These are phyloP conservation scores for Neurospora sp. DNA, from an alignment of 495 filamentous ascomycete genomes.

Conservation along the genomic window DNA sequence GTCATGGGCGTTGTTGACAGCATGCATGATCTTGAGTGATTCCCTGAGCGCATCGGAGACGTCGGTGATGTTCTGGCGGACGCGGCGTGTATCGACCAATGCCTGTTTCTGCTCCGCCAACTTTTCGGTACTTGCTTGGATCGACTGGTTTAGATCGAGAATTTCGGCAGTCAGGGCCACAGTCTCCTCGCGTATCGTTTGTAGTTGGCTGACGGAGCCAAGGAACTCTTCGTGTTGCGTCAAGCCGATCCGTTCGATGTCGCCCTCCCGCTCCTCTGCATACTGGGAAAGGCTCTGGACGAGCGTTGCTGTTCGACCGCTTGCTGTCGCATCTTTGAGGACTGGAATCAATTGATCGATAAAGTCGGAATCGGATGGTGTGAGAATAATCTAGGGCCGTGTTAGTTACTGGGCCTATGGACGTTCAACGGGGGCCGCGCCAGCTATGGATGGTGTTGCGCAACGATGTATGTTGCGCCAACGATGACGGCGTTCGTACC, in stretches of 20 bases:
- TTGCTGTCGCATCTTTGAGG: constrained; percentile 75
- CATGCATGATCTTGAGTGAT: constrained; percentile 81
- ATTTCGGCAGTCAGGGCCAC: constrained; percentile 85
- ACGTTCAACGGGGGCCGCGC: background rate
- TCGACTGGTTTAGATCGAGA: constrained; percentile 81
- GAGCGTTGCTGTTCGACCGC: constrained; percentile 63
- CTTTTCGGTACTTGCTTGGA: constrained; percentile 90
- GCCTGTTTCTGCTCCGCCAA: constrained; percentile 90
- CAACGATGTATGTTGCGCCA: background rate
- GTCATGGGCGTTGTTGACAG: constrained; percentile 92
- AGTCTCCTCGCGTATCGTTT: constrained; percentile 80
- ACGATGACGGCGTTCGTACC: constrained; percentile 18
- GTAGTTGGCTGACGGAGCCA: constrained; percentile 81
- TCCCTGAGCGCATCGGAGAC: constrained; percentile 81
- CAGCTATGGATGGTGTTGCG: background rate
- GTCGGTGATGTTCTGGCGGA: constrained; percentile 94
- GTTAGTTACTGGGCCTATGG: background rate
- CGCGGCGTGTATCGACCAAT: constrained; percentile 78
- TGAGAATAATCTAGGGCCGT: constrained; percentile 67
- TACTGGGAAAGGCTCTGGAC: constrained; percentile 69
- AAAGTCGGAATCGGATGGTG: constrained; percentile 85
- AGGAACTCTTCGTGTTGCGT: constrained; percentile 96
- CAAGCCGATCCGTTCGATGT: constrained; percentile 92
- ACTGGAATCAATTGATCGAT: constrained; percentile 90
- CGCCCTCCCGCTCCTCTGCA: constrained; percentile 72